Evolutionary conservation across 257 asterid genomes (phyloP).

Genomic region (Solanum dulcamara): DNA sequence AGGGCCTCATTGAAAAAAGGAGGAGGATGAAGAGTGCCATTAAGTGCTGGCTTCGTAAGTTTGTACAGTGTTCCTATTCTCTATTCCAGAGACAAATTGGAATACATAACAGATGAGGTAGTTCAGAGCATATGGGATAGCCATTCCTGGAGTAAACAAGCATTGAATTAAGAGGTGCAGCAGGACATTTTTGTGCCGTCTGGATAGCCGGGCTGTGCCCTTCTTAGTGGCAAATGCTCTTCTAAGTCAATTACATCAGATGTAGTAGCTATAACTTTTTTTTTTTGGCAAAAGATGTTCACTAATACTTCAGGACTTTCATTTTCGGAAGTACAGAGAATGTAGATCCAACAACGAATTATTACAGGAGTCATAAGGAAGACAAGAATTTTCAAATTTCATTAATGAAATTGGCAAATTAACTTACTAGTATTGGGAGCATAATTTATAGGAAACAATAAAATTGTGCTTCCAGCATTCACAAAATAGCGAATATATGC

Average conservation of each 20-base stretch:
- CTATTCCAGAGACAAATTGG: background rate
- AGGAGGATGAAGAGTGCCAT: background rate
- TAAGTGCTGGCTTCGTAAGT: background rate
- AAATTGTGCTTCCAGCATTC: background rate
- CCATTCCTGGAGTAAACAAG: background rate
- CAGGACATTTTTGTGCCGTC: background rate
- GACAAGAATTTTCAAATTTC: background rate
- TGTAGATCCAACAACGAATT: background rate
- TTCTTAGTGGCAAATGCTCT: background rate
- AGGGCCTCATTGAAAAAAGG: background rate
- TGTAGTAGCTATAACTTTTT: background rate
- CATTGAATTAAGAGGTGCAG: background rate
- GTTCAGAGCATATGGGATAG: background rate
- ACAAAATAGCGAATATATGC: background rate
- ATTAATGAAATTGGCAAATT: background rate
- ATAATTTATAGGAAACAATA: background rate
- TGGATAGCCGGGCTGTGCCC: background rate
- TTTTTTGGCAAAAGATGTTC: background rate
- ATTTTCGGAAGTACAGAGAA: background rate
- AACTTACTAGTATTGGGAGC: background rate
- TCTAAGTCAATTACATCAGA: background rate
- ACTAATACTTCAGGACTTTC: background rate
- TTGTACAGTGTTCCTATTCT: background rate
- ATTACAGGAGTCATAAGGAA: background rate
- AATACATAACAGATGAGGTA: background rate